Conservation (phyloP, 2,329 filamentous ascomycete genomes). For the Diatrype stigma region DNA sequence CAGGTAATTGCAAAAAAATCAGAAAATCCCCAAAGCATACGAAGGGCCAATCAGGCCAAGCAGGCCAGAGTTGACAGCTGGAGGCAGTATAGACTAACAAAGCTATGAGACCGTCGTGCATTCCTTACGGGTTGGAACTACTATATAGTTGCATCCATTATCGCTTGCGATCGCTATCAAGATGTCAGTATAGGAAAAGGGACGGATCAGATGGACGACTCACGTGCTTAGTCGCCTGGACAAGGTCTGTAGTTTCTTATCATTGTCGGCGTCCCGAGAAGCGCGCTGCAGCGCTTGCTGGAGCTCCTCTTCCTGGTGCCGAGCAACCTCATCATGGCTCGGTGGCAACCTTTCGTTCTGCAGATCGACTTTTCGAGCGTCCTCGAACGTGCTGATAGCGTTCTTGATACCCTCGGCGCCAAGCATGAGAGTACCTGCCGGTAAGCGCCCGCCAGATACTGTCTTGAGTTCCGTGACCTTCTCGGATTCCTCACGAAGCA, state of each 20-base stretch:
- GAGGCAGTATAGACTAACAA: not conserved
- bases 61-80: not conserved
- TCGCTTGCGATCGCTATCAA: constrained; percentile 30
- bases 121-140: constrained; percentile 12
- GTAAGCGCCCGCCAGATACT: constrained; percentile 84
- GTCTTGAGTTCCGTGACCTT: constrained; percentile 97
- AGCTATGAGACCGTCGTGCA: constrained; percentile 6
- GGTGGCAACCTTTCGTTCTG: constrained; percentile 95
- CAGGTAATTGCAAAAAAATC: not conserved
- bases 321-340: constrained; percentile 83
- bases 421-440: constrained; percentile 94
- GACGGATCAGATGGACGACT: constrained; percentile 38
- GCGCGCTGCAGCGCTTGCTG: constrained; percentile 82
- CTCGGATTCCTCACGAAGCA: constrained; percentile 94
- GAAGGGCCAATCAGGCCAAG: not conserved
- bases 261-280: constrained; percentile 84
- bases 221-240: constrained; percentile 95
- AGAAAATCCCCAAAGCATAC: no score
- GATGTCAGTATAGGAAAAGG: constrained; percentile 4
- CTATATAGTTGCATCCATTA: constrained; percentile 14
- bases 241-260: constrained; percentile 78
- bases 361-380: constrained; percentile 92
- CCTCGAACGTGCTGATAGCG: constrained; percentile 93
- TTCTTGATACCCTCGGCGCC: constrained; percentile 98
- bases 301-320: constrained; percentile 76